Conservation (phyloP, 2,329 filamentous ascomycete species). For the Beauveria brongniartii region DNA sequence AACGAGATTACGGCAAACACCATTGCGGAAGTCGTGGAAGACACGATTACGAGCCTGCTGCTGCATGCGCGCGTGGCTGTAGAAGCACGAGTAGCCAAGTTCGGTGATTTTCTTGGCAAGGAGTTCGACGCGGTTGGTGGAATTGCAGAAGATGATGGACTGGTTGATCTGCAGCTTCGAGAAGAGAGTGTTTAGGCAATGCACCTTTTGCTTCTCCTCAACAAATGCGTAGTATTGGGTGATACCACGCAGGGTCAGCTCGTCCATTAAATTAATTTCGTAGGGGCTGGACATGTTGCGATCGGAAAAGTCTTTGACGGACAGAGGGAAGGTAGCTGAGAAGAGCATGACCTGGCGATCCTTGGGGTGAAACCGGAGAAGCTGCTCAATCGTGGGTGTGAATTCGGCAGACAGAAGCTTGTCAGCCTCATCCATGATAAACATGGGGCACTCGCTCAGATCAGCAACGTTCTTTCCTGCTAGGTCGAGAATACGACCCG, state of each 20-base stretch:
- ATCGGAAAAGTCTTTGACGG: constrained; percentile 96
- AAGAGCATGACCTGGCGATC: constrained; percentile 99
- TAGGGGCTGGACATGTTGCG: constrained; percentile 96
- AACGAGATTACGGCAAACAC: constrained; percentile 94
- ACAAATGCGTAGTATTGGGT: constrained; percentile 99
- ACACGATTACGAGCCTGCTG: constrained; percentile 96
- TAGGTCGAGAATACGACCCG: constrained; percentile 90
- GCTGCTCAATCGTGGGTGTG: constrained; percentile 92
- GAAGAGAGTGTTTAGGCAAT: constrained; percentile 97
- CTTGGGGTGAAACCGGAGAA: constrained; percentile 90
- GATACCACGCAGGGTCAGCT: constrained; percentile 93
- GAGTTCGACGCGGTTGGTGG: constrained; percentile 93
- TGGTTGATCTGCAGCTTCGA: constrained; percentile 99
- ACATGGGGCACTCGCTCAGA: constrained; percentile 90
- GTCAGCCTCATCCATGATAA: constrained; percentile 99
- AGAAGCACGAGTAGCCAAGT: constrained; percentile 98
- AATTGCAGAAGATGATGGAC: constrained; percentile 99
- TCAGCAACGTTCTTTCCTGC: constrained; percentile 96
- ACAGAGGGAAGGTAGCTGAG: constrained; percentile 93
- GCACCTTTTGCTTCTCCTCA: constrained; percentile 98
- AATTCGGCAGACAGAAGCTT: constrained; percentile 96
- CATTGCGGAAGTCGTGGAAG: constrained; percentile 98
- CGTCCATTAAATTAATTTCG: constrained; percentile 99
- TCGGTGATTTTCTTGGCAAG: constrained; percentile 99
- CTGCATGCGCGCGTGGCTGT: constrained; percentile 97